These are phyloP conservation scores for Capronia epimyces DNA, from an alignment of 2,329 filamentous ascomycete species.

Conservation along the genomic window DNA sequence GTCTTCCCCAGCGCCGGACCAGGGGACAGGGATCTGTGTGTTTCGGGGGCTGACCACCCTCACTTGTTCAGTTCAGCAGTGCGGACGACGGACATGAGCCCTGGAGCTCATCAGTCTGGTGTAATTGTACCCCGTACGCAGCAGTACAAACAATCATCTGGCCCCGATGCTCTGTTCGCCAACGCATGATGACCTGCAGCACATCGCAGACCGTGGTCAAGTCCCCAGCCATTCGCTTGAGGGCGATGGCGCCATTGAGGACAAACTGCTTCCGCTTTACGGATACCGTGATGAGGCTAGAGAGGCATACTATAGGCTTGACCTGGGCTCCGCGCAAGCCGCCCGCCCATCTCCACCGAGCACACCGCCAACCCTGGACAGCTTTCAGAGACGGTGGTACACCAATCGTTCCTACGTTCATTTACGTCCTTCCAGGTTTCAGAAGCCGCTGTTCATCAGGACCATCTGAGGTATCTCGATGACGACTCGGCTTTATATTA, in stretches of 20 bases:
- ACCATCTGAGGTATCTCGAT: background rate
- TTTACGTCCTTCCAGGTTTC: background rate
- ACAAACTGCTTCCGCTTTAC: background rate
- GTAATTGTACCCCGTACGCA: too few relatives aligned
- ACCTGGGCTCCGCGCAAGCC: background rate
- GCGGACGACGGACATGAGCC: too few relatives aligned
- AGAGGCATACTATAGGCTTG: background rate
- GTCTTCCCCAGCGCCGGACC: background rate
- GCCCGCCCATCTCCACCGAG: background rate
- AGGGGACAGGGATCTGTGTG: too few relatives aligned
- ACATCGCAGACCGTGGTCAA: background rate
- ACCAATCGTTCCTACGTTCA: background rate
- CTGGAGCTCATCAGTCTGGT: too few relatives aligned
- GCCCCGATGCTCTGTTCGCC: background rate
- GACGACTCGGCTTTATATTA: background rate
- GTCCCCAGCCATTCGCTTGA: slow-evolving; percentile 8
- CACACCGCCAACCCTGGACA: background rate
- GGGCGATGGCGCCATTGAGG: slow-evolving; percentile 8
- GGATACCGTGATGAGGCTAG: background rate
- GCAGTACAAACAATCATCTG: background rate
- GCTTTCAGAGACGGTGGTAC: background rate
- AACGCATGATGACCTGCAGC: background rate
- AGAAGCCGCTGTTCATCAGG: background rate
- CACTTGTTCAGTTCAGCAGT: too few relatives aligned
- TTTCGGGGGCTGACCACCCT: too few relatives aligned